A percentile compares a stretch with the other conserved stretches of the same genome.
Evolutionary conservation across 1,284 basidiomycete genomes (phyloP).

Genomic region (Trichosporon asahii): DNA sequence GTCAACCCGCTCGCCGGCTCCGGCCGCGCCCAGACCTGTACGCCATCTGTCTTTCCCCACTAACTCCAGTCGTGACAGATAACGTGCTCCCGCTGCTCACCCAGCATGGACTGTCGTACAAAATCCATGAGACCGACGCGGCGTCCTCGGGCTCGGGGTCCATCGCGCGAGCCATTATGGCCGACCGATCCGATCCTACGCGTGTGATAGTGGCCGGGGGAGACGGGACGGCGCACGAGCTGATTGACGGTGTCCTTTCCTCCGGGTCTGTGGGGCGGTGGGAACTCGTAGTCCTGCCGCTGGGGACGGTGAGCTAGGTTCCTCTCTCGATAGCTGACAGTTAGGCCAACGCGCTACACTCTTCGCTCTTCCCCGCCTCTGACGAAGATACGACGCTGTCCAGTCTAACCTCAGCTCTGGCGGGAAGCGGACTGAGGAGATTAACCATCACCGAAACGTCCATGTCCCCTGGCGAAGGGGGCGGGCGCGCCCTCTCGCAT

Average conservation of each 20-base stretch:
- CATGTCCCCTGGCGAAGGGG: slow-evolving; percentile 34
- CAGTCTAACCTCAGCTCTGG: slow-evolving; percentile 34
- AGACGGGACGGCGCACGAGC: slow-evolving; percentile 85
- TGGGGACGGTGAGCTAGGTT: slow-evolving; percentile 60
- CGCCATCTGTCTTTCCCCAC: no score
- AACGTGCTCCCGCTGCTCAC: slow-evolving; percentile 66
- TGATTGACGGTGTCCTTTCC: slow-evolving; percentile 62
- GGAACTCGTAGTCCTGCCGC: slow-evolving; percentile 58
- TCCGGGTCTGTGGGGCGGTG: slow-evolving; percentile 26
- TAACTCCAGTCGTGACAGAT: slow-evolving; percentile 56
- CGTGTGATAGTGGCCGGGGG: slow-evolving; percentile 68
- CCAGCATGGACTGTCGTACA: slow-evolving; percentile 39
- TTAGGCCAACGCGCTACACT: slow-evolving; percentile 83
- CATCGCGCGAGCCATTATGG: slow-evolving; percentile 56
- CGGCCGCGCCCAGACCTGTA: slow-evolving; percentile 34
- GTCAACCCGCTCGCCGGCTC: slow-evolving; percentile 42
- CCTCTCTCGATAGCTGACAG: neutral
- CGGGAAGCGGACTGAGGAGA: slow-evolving; percentile 54
- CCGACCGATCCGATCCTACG: slow-evolving; percentile 38
- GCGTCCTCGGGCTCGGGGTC: slow-evolving; percentile 60
- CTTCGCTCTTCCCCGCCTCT: slow-evolving; percentile 53
- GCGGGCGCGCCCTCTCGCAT: slow-evolving; percentile 62
- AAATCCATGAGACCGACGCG: slow-evolving; percentile 57
- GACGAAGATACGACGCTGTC: slow-evolving; percentile 12
- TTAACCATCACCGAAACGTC: slow-evolving; percentile 62